These are phyloP conservation scores for Orobanche coerulescens DNA, from an alignment of 257 asterid species.

Conservation along the genomic window DNA sequence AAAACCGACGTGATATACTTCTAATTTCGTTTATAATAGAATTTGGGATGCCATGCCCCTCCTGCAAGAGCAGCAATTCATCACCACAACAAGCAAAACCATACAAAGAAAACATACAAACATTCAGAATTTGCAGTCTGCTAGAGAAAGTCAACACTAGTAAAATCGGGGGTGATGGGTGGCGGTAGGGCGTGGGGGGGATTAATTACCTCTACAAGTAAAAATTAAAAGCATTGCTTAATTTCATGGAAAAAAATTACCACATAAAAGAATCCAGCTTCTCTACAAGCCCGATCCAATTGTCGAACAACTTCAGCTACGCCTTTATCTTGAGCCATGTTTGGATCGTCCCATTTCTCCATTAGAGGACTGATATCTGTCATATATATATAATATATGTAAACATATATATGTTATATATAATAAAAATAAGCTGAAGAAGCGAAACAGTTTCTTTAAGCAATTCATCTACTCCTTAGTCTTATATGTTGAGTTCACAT, in stretches of 20 bases:
- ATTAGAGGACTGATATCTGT: conserved; percentile 63
- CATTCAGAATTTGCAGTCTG: neutral
- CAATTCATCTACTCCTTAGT: neutral
- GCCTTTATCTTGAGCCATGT: conserved; percentile 42
- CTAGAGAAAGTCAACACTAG: neutral
- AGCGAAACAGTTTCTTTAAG: no score
- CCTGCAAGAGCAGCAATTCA: conserved; percentile 35
- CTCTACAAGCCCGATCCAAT: conserved; percentile 65
- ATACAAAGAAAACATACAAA: neutral
- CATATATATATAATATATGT: no score
- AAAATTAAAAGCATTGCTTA: neutral
- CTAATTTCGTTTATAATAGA: conserved; percentile 56
- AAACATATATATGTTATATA: no score
- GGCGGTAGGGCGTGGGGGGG: no score
- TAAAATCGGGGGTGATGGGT: no score
- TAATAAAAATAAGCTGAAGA: neutral
- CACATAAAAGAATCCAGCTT: conserved; percentile 85
- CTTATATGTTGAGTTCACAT: neutral
- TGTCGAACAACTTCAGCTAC: conserved; percentile 62
- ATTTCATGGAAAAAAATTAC: conserved; percentile 22
- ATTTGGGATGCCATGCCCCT: conserved; percentile 82
- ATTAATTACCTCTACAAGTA: no score
- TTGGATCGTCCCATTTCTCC: conserved; percentile 75
- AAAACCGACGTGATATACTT: conserved; percentile 45
- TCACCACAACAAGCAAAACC: conserved; percentile 2